phyloP scores from a whole-genome alignment of 352 stramenopile genomes.

The Pythium rhizo-oryzae region DNA sequence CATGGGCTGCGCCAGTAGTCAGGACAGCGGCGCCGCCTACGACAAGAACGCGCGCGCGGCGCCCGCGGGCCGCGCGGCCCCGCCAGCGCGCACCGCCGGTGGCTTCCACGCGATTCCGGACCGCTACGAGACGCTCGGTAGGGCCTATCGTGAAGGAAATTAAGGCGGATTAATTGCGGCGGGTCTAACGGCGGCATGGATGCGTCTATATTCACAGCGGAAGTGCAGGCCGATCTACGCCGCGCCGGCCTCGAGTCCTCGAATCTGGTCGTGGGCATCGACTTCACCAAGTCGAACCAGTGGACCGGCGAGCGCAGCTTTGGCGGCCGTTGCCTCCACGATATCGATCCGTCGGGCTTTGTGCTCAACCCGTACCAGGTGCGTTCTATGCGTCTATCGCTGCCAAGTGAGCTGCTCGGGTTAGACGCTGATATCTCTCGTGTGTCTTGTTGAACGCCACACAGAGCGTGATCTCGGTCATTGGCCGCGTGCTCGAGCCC shows the following conservation, averaged over 20 bases:
- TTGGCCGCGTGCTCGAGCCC: constrained; percentile 66
- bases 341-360: constrained; percentile 47
- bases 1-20: constrained; percentile 25
- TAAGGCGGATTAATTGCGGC: neutral
- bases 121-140: constrained; percentile 64
- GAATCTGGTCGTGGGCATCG: constrained; percentile 70
- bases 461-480: constrained; percentile 73
- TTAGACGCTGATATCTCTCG: constrained; percentile 1
- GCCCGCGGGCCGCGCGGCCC: neutral
- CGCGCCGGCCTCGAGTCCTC: constrained; percentile 63
- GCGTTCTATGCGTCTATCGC: constrained; percentile 1
- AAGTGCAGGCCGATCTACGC: constrained; percentile 51
- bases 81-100: neutral
- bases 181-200: neutral
- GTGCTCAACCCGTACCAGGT: constrained; percentile 70
- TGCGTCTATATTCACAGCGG: constrained; percentile 32
- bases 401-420: neutral
- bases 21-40: constrained; percentile 1
- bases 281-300: constrained; percentile 80
- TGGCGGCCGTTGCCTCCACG: constrained; percentile 55
- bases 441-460: neutral
- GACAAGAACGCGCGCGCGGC: constrained; percentile 8
- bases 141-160: neutral
- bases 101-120: constrained; percentile 53
- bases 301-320: constrained; percentile 72